These are phyloP conservation scores for Ilyonectria destructans DNA, from an alignment of 2,329 filamentous ascomycete genomes.

Conservation along the genomic window DNA sequence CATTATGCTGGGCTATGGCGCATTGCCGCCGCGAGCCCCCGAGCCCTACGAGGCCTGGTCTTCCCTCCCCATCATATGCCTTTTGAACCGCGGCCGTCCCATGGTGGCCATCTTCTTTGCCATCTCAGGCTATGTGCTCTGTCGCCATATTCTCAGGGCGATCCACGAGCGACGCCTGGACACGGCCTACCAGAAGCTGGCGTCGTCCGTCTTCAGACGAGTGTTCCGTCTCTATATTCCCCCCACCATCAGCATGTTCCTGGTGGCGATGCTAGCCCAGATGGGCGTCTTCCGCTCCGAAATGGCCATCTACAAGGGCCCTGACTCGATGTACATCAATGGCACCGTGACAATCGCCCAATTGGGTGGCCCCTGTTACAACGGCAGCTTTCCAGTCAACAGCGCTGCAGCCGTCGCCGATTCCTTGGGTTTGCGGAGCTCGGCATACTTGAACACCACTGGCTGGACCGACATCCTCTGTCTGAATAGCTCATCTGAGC, in stretches of 20 bases:
- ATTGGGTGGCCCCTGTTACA: constrained; percentile 47
- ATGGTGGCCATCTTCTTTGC: constrained; percentile 63
- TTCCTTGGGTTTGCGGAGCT: constrained; percentile 49
- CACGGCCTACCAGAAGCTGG: constrained; percentile 55
- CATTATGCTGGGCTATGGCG: constrained; percentile 60
- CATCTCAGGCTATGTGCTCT: constrained; percentile 62
- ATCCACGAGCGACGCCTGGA: constrained; percentile 57
- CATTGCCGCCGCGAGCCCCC: constrained; percentile 54
- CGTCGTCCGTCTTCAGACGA: constrained; percentile 57
- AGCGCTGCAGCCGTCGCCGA: constrained; percentile 51
- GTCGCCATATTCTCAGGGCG: constrained; percentile 56
- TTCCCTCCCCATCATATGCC: constrained; percentile 59
- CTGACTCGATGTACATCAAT: constrained; percentile 59
- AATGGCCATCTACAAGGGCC: constrained; percentile 55
- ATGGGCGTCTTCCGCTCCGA: constrained; percentile 57
- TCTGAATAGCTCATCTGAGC: constrained; percentile 51
- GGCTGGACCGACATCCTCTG: constrained; percentile 53
- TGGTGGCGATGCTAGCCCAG: constrained; percentile 58
- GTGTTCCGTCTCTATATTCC: constrained; percentile 60
- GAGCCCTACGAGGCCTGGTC: constrained; percentile 54
- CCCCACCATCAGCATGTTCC: constrained; percentile 59
- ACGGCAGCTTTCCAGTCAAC: constrained; percentile 47
- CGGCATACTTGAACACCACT: constrained; percentile 48
- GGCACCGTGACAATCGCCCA: constrained; percentile 52
- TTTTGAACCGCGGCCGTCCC: constrained; percentile 58